Evolutionary conservation across 306 rosid genomes (phyloP).

Genomic region (Abrus pulchellus): DNA sequence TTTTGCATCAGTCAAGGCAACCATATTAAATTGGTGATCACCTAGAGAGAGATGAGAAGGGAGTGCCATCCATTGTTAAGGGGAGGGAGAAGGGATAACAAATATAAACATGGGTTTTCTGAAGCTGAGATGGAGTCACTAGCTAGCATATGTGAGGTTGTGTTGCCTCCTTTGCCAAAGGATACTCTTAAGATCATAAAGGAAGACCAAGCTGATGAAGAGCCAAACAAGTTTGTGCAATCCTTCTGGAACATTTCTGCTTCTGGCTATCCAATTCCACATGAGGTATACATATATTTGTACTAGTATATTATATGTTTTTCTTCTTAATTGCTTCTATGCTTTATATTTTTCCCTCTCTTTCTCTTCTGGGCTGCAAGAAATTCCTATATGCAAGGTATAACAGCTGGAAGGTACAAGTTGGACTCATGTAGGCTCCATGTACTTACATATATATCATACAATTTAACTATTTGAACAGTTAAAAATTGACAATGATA

Average conservation of each 20-base stretch:
- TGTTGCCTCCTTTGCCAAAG: constrained; percentile 70
- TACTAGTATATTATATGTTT: background rate
- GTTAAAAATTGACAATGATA: too few species aligned
- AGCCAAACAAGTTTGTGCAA: constrained; percentile 24
- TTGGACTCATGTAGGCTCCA: background rate
- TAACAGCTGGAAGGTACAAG: background rate
- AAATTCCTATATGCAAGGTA: constrained; percentile 10
- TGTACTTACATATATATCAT: background rate
- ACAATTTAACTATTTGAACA: too few species aligned
- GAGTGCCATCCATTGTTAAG: constrained; percentile 75
- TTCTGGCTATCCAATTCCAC: constrained; percentile 65
- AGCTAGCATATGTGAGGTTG: constrained; percentile 70
- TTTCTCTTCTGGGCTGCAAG: background rate
- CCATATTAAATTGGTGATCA: background rate
- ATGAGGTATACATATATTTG: constrained; percentile 49
- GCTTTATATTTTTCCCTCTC: background rate
- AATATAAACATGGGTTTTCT: constrained; percentile 66
- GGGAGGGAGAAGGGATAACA: constrained; percentile 59
- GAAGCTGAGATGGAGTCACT: constrained; percentile 68
- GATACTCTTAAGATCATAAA: constrained; percentile 39
- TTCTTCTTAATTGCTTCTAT: background rate
- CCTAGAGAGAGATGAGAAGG: constrained; percentile 39
- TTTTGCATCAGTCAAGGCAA: background rate
- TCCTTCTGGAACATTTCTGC: constrained; percentile 68
- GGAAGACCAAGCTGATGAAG: constrained; percentile 11